Evolutionary conservation across 371 early-diverging fungal species (phyloP), one percentile per base, ranked within the genome.

Genomic region (Phascolomyces articulosus): DNA sequence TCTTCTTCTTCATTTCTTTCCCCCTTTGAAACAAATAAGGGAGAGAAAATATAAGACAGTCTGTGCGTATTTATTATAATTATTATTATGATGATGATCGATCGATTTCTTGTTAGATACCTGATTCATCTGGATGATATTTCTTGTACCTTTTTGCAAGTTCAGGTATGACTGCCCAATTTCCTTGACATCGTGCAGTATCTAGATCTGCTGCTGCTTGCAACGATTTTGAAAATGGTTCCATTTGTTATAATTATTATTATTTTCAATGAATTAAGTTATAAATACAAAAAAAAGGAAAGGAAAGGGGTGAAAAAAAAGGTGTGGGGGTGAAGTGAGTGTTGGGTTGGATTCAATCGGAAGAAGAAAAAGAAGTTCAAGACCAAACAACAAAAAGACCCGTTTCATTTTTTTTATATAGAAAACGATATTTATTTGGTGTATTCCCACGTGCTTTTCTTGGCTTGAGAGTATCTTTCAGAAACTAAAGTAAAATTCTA

Each of bases 101-200:
- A n/a, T n/a, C n/a, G n/a, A n/a, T n/a, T n/a, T n/a, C n/a, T n/a
- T n/a, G n/a, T 49, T 49, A 23, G 28, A 60, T 75, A 89, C 92
- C 90, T 67, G 80, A 66, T 40, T 88, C 92, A 24, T 84, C 76
- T 34, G 88, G 80, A 63, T 85, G 85, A 61, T 86, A 85, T 58
- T 87, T 89, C 48, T 84, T 68, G 63, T 88, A 90, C 23, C 85
- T 80, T 56, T 83, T 75, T 15, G 90, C 87, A 24, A 90, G 77
- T 59, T 87, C 85, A 60, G 85, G 81, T 40, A 90, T 71, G n/a
- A 72, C 65, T 9, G 40, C 54, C 88, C 88, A 90, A 41, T 70
- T 69, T 8, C 85, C 88, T 48, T 77, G 78, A 62, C 85, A 87
- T 7, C 88, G 80, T 8, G 87, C 88, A 16, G 71, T 60, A 62